phyloP scores from a whole-genome alignment of 495 filamentous ascomycete species.

The Beverwykella pulmonaria region DNA sequence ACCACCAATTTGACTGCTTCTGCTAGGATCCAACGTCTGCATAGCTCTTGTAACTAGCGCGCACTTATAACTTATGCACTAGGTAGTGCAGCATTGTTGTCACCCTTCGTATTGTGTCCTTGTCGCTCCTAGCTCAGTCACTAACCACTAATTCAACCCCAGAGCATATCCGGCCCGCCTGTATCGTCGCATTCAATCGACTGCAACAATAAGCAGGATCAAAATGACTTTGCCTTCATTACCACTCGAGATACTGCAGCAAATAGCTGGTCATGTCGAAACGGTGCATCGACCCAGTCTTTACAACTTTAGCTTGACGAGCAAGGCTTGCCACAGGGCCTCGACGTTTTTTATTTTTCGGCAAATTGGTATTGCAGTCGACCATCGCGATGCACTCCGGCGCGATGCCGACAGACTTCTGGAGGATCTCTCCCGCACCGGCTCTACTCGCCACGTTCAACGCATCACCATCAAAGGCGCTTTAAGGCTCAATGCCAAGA shows the following conservation, averaged over 20 bases:
- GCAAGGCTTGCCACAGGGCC: slow-evolving; percentile 27
- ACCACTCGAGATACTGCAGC: slow-evolving; percentile 22
- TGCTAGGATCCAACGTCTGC: too few relatives aligned
- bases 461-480: slow-evolving; percentile 19
- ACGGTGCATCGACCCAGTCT: slow-evolving; percentile 26
- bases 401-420: slow-evolving; percentile 18
- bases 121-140: too few relatives aligned
- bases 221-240: slow-evolving; percentile 12
- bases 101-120: too few relatives aligned
- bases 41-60: too few relatives aligned
- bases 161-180: background rate
- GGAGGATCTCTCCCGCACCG: slow-evolving; percentile 20
- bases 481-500: slow-evolving; percentile 20
- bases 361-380: slow-evolving; percentile 18
- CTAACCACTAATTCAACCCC: too few relatives aligned
- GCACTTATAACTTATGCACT: too few relatives aligned
- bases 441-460: slow-evolving; percentile 24
- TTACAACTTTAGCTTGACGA: slow-evolving; percentile 19
- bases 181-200: slow-evolving; percentile 1
- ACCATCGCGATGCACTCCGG: slow-evolving; percentile 16
- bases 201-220: slow-evolving; percentile 15
- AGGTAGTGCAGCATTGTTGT: too few relatives aligned
- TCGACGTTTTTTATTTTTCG: slow-evolving; percentile 18
- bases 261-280: slow-evolving; percentile 22
- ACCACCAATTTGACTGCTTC: too few relatives aligned